Base-by-base conservation (phyloP, 2,329 filamentous ascomycete species). In the Epichloe elymi region DNA sequence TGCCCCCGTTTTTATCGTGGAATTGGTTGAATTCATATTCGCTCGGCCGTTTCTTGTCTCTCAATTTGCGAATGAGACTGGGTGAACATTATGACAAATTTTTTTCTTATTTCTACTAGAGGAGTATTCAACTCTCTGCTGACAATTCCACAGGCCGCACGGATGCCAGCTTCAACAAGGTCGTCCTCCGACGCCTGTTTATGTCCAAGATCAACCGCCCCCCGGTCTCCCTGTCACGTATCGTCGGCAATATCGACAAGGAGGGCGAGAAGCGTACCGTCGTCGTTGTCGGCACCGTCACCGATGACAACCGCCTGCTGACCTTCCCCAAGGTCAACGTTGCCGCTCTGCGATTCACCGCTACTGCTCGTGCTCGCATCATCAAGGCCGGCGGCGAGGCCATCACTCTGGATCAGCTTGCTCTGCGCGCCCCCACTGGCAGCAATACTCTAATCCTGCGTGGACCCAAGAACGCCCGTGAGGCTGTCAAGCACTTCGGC, bases 401-500 rank as follows among this genome's bases (percentile, higher is more conserved):
- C 68, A 78, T 97, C 72, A 98, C 93, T 64, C 82, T 98, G 66
- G 93, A 98, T 71, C 91, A 98, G 82, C 84, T 98, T 63, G 93
- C 93, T 63, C 83, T 95, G 67, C 86, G 91, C 69, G 85, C 90
- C 65, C 93, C 93, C 61, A 98, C 91, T 63, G 93, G 93, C 67
- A 83, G 85, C 78, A 96, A 97, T 84, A 97, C 93, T 60, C 80
- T 98, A 65, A 84, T 97, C 66, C 85, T 98, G 71, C 88, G 93
- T 73, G 93, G 93, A 60, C 90, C 93, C 74, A 98, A 96, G 88
- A 97, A 97, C 77, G 74, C 88, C 65, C 85, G 93, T 70, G 93
- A 98, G 83, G 88, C 93, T 58, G 79, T 97, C 74, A 97, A 95
- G 86, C 94, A 98, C 80, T 98, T 98, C 71, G 93, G 94, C 70